phyloP scores from a whole-genome alignment of 2,329 filamentous ascomycete species.

The Rachicladosporium sp. region DNA sequence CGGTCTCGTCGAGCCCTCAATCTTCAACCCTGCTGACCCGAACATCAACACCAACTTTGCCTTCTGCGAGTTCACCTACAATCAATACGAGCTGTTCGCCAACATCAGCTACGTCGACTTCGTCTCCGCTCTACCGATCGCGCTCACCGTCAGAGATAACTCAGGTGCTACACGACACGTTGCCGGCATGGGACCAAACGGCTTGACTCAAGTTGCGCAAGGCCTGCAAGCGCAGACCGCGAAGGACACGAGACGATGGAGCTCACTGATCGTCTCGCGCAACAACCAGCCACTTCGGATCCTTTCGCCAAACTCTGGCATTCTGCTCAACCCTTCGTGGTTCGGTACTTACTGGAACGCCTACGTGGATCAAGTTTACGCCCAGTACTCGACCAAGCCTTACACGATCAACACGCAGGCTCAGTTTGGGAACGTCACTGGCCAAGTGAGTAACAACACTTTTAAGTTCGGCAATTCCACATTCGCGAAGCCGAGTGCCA shows the following conservation, averaged over 20 bases:
- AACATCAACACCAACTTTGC: conserved; percentile 34
- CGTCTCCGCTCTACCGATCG: conserved; percentile 31
- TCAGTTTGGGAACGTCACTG: conserved; percentile 34
- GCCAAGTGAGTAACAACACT: conserved; percentile 23
- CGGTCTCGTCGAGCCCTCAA: conserved; percentile 24
- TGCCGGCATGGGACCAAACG: conserved; percentile 50
- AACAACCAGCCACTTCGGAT: conserved; percentile 29
- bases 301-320: conserved; percentile 33
- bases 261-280: conserved; percentile 40
- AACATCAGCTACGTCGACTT: conserved; percentile 32
- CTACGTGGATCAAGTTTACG: conserved; percentile 42
- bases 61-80: conserved; percentile 38
- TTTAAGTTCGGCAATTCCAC: conserved; percentile 31
- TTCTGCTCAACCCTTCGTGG: conserved; percentile 33
- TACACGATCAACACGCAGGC: conserved; percentile 55
- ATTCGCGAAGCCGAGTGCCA: conserved; percentile 46
- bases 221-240: conserved; percentile 43
- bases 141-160: conserved; percentile 25
- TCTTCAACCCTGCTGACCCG: conserved; percentile 28
- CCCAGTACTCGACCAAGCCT: conserved; percentile 30
- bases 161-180: conserved; percentile 27
- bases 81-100: conserved; percentile 33
- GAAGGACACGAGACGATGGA: conserved; percentile 49
- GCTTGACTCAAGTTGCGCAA: conserved; percentile 43
- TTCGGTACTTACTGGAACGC: conserved; percentile 41